A percentile compares a stretch with the other conserved stretches of the same genome.
phyloP scores from a whole-genome alignment of 805 yeast species.

The Pichia exigua region DNA sequence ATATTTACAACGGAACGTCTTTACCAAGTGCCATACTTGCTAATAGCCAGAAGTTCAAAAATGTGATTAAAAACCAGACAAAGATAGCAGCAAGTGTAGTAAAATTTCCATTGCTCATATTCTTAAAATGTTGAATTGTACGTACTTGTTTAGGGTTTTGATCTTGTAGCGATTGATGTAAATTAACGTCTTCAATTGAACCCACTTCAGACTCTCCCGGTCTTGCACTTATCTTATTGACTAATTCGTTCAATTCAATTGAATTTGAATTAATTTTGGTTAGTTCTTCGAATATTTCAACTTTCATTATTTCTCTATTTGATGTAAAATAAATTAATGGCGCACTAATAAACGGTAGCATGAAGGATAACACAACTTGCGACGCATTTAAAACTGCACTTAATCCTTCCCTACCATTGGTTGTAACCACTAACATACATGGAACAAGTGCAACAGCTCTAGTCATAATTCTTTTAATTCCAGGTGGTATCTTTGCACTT shows the following conservation, averaged over 20 bases:
- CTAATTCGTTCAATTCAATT: slow-evolving; percentile 1
- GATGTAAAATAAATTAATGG: slow-evolving; percentile 82
- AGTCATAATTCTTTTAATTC: slow-evolving; percentile 70
- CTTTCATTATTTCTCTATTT: slow-evolving; percentile 36
- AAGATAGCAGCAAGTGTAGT: slow-evolving; percentile 47
- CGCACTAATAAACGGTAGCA: slow-evolving; percentile 81
- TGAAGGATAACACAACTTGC: slow-evolving; percentile 74
- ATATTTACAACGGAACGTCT: slow-evolving; percentile 20
- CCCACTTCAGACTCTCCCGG: background rate
- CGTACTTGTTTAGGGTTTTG: background rate
- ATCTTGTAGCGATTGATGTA: background rate
- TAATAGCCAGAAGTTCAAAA: slow-evolving; percentile 65
- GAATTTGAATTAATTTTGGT: slow-evolving; percentile 6
- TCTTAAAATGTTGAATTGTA: slow-evolving; percentile 30
- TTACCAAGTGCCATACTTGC: slow-evolving; percentile 28
- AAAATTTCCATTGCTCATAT: slow-evolving; percentile 60
- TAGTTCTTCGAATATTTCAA: slow-evolving; percentile 13
- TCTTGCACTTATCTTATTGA: background rate
- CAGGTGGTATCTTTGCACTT: slow-evolving; percentile 74
- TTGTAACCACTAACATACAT: slow-evolving; percentile 63
- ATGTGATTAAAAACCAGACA: slow-evolving; percentile 65
- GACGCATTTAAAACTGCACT: slow-evolving; percentile 66
- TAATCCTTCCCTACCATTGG: slow-evolving; percentile 77
- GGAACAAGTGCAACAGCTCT: slow-evolving; percentile 81
- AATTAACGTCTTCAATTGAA: background rate